A percentile compares a stretch with the other conserved stretches of the same genome.
These are phyloP conservation scores for Aegilops bicornis DNA, from an alignment of 176 grass and related monocot genomes.

Conservation along the genomic window DNA sequence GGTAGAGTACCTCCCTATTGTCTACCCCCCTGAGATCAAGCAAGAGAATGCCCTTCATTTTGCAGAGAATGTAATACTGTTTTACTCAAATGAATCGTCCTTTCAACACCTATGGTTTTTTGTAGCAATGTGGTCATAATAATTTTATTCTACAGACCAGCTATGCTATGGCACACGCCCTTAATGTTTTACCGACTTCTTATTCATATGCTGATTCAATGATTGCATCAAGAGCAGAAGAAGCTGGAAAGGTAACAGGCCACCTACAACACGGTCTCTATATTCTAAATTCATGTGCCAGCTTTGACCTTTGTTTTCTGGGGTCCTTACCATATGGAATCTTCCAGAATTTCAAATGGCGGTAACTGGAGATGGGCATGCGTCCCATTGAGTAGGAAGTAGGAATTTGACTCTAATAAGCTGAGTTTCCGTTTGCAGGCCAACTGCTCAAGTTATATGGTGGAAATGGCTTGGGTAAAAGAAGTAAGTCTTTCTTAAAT, in stretches of 20 bases:
- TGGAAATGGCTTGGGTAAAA: constrained; percentile 96
- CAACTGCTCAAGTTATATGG: constrained; percentile 80
- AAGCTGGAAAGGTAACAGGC: constrained; percentile 72
- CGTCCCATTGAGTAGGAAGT: constrained; percentile 3
- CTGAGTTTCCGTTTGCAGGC: constrained; percentile 41
- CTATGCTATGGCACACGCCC: constrained; percentile 66
- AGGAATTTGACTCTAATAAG: constrained; percentile 31
- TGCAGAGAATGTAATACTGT: constrained; percentile 60
- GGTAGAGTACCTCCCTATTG: constrained; percentile 93
- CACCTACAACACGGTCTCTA: constrained; percentile 1
- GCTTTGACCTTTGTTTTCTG: not conserved
- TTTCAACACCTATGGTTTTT: not conserved
- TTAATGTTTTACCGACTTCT: constrained; percentile 81
- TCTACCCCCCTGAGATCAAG: constrained; percentile 88
- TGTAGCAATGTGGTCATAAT: not conserved
- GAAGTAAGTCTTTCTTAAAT: constrained; percentile 61
- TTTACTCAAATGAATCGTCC: not conserved
- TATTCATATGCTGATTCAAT: constrained; percentile 86
- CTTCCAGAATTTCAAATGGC: not conserved
- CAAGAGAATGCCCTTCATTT: constrained; percentile 69
- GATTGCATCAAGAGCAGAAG: constrained; percentile 63
- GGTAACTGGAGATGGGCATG: not conserved
- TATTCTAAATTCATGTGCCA: constrained; percentile 2
- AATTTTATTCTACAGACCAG: constrained; percentile 60
- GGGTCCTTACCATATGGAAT: not conserved